Conservation (phyloP, 176 grass and related monocot species). For the Ampelocalamus luodianensis region DNA sequence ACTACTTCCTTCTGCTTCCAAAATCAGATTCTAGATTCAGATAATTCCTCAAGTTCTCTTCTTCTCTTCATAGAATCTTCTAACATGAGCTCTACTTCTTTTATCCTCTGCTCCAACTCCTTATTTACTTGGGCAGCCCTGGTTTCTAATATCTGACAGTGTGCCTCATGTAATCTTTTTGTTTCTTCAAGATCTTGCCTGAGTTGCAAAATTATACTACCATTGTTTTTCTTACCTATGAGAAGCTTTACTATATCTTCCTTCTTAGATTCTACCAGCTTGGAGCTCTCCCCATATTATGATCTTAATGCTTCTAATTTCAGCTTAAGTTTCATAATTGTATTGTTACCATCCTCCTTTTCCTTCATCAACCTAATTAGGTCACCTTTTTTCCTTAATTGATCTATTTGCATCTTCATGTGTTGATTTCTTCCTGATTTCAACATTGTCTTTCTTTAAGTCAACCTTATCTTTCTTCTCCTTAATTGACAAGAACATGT, state of each 20-base stretch:
- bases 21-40: constrained; percentile 54
- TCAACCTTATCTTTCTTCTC: constrained; percentile 41
- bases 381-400: constrained; percentile 45
- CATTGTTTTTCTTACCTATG: constrained; percentile 48
- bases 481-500: constrained; percentile 50
- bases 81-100: constrained; percentile 57
- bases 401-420: constrained; percentile 37
- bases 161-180: constrained; percentile 42
- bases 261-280: constrained; percentile 59
- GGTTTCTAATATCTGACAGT: constrained; percentile 49
- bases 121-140: constrained; percentile 47
- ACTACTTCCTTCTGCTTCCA: constrained; percentile 56
- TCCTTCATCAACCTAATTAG: constrained; percentile 70
- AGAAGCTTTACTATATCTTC: constrained; percentile 45
- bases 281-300: constrained; percentile 51
- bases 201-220: constrained; percentile 49
- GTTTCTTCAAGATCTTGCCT: constrained; percentile 51
- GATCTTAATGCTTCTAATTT: constrained; percentile 59
- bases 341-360: constrained; percentile 59
- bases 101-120: constrained; percentile 59
- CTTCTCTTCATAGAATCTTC: constrained; percentile 59
- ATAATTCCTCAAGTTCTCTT: constrained; percentile 53
- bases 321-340: constrained; percentile 65
- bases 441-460: constrained; percentile 28
- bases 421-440: constrained; percentile 31